Evolutionary conservation across 768 basidiomycete species (phyloP), one percentile per base, ranked within the genome.

Genomic region (Jaapia argillacea): DNA sequence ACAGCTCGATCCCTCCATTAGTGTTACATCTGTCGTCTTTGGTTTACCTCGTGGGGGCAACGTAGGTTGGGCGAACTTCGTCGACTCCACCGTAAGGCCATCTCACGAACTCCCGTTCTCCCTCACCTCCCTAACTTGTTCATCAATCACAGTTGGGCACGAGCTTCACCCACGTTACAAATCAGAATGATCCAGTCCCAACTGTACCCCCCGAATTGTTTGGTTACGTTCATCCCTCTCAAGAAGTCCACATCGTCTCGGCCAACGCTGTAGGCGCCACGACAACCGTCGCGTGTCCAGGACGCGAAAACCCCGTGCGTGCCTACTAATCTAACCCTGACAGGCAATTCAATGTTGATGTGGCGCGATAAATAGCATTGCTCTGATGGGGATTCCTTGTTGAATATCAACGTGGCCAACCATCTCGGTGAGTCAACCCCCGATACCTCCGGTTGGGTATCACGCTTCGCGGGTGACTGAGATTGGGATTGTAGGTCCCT

Each of bases 231-330:
- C 51, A 54, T 27, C 27, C 44, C 22, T 54, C 54, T 7, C 64
- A 61, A 2, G 66, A 68, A 51, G 47, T 60, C 4, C 66, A 67
- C 45, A 64, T 67, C 48, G 55, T 66, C 45, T 65, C 71, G 33
- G 62, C 60, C 24, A 64, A 33, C 28, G 28, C 28, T 7, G n/a
- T 52, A 0, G 51, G 51, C 16, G 41, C 39, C 25, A 53, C 55
- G 24, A 52, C 49, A 16, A 44, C 54, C 44, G 51, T 51, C 2
- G 51, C 48, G 14, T 60, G 58, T 36, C 54, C 57, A 6, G 58
- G 58, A 1, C 51, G 54, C 26, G 58, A 60, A 51, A 60, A 60
- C 48, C 26, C 49, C 31, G 57, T 53, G n/a, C 23, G 51, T 33
- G 21, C 27, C n/a, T 16, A 20, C 5, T 12, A 23, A 13, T 31